phyloP scores from a whole-genome alignment of 805 yeast species.

The Vanderwaltozyma yarrowii region DNA sequence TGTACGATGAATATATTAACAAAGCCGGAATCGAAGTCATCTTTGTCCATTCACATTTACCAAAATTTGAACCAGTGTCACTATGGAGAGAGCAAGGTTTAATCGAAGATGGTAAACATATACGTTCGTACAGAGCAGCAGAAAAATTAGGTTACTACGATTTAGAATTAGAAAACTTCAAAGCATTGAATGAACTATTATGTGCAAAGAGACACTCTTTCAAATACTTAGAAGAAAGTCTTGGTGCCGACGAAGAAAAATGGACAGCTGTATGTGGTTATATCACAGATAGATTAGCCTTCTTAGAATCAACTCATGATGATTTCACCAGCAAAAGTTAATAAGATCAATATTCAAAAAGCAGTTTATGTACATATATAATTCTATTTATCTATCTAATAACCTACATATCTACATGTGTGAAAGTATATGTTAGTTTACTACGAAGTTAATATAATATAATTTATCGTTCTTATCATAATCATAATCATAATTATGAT shows the following conservation, averaged over 20 bases:
- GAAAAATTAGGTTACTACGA: conserved; percentile 15
- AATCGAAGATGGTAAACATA: conserved; percentile 12
- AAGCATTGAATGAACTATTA: conserved; percentile 2
- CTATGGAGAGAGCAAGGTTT: conserved; percentile 13
- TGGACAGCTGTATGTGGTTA: conserved; percentile 16
- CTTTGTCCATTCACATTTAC: conserved; percentile 33
- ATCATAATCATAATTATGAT: too few relatives aligned
- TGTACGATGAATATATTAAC: conserved; percentile 6
- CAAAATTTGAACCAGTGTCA: conserved; percentile 31
- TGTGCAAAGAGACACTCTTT: conserved; percentile 7
- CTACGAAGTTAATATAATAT: too few relatives aligned
- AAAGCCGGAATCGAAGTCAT: conserved; percentile 18
- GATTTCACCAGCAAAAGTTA: neutral
- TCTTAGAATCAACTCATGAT: conserved; percentile 14
- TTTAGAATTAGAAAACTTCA: conserved; percentile 14
- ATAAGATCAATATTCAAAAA: too few relatives aligned
- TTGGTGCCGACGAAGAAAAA: conserved; percentile 7
- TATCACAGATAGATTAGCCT: conserved; percentile 12
- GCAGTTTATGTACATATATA: too few relatives aligned
- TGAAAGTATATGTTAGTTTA: too few relatives aligned
- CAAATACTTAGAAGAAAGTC: conserved; percentile 11
- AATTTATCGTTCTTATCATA: too few relatives aligned
- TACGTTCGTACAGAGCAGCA: conserved; percentile 11
- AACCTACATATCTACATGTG: too few relatives aligned
- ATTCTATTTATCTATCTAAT: too few relatives aligned